Percentiles rank a stretch among this genome's conserved stretches.
Conservation (phyloP, 495 filamentous ascomycete species). For the Zalerion maritima region DNA sequence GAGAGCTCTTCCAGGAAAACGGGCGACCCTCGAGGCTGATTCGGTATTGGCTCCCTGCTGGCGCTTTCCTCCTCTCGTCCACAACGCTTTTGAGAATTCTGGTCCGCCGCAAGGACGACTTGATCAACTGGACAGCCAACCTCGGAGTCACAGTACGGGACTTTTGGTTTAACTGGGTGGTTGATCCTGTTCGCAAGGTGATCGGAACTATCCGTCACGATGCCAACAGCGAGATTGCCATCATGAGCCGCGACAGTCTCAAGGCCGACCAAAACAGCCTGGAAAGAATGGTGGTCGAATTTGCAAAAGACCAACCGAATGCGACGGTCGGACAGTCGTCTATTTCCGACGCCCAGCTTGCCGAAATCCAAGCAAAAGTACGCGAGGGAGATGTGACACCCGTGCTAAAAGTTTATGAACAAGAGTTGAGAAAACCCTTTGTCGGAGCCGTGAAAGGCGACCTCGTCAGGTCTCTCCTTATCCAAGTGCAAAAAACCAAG, state of each 20-base stretch:
- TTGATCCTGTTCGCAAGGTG: conserved; percentile 68
- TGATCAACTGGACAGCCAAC: conserved; percentile 61
- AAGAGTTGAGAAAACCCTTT: conserved; percentile 66
- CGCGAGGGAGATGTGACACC: conserved; percentile 86
- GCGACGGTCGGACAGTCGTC: conserved; percentile 24
- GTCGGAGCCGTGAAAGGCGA: conserved; percentile 68
- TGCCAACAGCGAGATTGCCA: conserved; percentile 75
- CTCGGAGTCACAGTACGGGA: conserved; percentile 64
- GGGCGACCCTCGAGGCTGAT: conserved; percentile 64
- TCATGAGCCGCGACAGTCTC: conserved; percentile 85
- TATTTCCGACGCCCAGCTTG: conserved; percentile 44
- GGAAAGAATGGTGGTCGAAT: conserved; percentile 96
- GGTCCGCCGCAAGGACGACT: conserved; percentile 51
- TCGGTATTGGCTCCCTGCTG: conserved; percentile 75
- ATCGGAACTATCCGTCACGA: conserved; percentile 88
- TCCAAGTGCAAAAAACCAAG: conserved; percentile 97
- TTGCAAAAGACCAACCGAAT: conserved; percentile 62
- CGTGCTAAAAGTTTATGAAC: conserved; percentile 78
- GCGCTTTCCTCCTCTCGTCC: conserved; percentile 54
- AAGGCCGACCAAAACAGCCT: conserved; percentile 79
- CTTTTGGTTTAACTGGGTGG: conserved; percentile 92
- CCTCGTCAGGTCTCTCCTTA: conserved; percentile 77
- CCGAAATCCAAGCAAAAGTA: conserved; percentile 58
- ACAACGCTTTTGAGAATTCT: conserved; percentile 68
- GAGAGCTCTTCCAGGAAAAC: conserved; percentile 34